Evolutionary conservation across 176 grass and related monocot species (phyloP).

Genomic region (Rhynchospora pubera): DNA sequence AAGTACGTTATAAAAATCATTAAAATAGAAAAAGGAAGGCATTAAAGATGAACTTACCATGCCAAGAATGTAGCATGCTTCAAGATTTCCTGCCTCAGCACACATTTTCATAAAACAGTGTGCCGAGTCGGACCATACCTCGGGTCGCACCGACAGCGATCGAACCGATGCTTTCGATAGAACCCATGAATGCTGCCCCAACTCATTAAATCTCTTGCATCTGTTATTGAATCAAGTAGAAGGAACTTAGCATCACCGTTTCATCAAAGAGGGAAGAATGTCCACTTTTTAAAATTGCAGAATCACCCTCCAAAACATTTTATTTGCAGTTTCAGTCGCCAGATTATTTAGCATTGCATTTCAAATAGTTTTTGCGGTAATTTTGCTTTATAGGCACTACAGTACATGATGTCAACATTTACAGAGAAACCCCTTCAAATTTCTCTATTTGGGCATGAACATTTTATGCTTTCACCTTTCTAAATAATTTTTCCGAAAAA

Average conservation of each 20-base stretch:
- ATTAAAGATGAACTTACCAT: slow-evolving; percentile 38
- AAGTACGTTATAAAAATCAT: background rate
- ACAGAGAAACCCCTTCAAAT: background rate
- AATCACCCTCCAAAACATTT: background rate
- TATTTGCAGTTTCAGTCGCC: background rate
- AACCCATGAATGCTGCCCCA: slow-evolving; percentile 37
- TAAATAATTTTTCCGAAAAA: background rate
- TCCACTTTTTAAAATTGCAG: background rate
- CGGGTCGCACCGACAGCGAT: slow-evolving; percentile 43
- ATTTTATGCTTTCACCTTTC: background rate
- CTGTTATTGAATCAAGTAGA: slow-evolving; percentile 21
- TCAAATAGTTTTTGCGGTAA: too few relatives aligned
- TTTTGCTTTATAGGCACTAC: too few relatives aligned
- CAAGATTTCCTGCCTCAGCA: slow-evolving; percentile 53
- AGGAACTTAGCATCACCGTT: background rate
- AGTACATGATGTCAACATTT: background rate
- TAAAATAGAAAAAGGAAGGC: background rate
- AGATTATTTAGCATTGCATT: too few relatives aligned
- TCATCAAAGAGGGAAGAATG: background rate
- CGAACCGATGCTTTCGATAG: slow-evolving; percentile 48
- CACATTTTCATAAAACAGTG: slow-evolving; percentile 52
- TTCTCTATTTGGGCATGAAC: background rate
- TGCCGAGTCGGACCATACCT: slow-evolving; percentile 49
- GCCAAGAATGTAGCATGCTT: slow-evolving; percentile 79
- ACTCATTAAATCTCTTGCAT: slow-evolving; percentile 52